A percentile compares a stretch with the other conserved stretches of the same genome.
Conservation (phyloP, 2,329 filamentous ascomycete genomes). For the Cordyceps fumosorosea region DNA sequence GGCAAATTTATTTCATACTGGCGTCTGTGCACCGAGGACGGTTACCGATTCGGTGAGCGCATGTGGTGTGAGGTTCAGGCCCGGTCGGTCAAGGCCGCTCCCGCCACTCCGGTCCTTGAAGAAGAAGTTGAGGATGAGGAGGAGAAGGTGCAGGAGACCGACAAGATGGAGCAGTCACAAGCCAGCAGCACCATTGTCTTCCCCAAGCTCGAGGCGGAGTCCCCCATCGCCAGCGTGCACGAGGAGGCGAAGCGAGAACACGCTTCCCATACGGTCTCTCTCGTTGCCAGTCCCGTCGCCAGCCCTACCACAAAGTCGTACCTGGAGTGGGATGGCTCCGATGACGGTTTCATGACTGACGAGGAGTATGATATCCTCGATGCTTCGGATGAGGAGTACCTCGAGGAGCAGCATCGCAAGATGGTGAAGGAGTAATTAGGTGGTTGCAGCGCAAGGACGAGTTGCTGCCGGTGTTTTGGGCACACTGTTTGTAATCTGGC, state of each 20-base stretch:
- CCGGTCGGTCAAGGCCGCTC: constrained; percentile 32
- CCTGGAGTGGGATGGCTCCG: constrained; percentile 53
- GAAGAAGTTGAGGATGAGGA: constrained; percentile 20
- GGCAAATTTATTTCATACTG: constrained; percentile 92
- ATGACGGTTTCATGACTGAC: constrained; percentile 83
- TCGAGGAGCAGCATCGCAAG: constrained; percentile 47
- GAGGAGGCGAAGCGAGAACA: constrained; percentile 40
- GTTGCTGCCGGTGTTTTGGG: neutral
- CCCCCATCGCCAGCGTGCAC: constrained; percentile 73
- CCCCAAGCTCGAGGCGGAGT: constrained; percentile 93
- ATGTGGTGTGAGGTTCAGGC: constrained; percentile 92
- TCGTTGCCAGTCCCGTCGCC: constrained; percentile 21
- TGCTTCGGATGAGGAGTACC: constrained; percentile 82
- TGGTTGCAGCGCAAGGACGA: neutral
- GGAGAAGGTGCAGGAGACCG: constrained; percentile 25
- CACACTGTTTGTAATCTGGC: neutral
- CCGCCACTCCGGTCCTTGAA: constrained; percentile 19
- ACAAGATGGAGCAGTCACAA: constrained; percentile 16
- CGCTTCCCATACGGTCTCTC: constrained; percentile 35
- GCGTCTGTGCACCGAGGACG: constrained; percentile 78
- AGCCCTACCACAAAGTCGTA: constrained; percentile 39
- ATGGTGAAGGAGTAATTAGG: constrained; percentile 29
- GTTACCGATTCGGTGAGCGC: constrained; percentile 81
- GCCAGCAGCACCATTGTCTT: constrained; percentile 78
- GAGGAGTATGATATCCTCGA: constrained; percentile 98